Base-by-base conservation (phyloP, 179 eudicot species). In the Silene coronaria region DNA sequence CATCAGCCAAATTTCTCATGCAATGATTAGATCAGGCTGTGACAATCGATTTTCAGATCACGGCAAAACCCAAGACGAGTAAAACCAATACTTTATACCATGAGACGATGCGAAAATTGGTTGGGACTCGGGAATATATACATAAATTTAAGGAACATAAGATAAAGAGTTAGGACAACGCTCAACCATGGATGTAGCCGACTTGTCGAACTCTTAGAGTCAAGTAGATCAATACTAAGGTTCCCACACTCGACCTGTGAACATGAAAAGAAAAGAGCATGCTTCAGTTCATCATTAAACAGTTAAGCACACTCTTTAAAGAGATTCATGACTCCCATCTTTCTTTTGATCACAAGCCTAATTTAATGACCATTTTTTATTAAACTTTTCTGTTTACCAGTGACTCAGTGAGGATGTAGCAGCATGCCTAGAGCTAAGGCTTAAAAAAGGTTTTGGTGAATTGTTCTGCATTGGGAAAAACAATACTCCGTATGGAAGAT, bases 241-340 rank as follows among this genome's bases (percentile, higher is more conserved):
- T 91, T 78, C 98, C 98, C 81, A 93, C 67, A 78, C 91, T 93
- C 30, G 98, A 91, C 90, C 98, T 91, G 93, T 27, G 85, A 76
- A 69, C 57, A 76, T 0, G 61, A 1, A 22, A 70, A 69, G 61
- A 1, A 22, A 70, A 69, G 46, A 48, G 38, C 46, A 32, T 34
- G 67, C 38, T 71, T 69, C 34, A 59, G 63, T 34, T 19, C 74
- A 63, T 72, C 67, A 76, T 62, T 53, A 32, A 70, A 53, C 58
- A 48, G 55, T 42, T 42, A 26, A 19, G 58, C 7, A 4, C 48
- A 8, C 48, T 42, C 48, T 42, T 28, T 26, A 45, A 46, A 30
- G 45, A 34, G 13, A 69, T 59, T 58, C 63, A 23, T 59, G 24
- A 65, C 32, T 74, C 28, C n/a, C n/a, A n/a, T n/a, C n/a, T n/a